These are phyloP conservation scores for Dichomitus squalens DNA, from an alignment of 1,284 basidiomycete genomes.

Conservation along the genomic window DNA sequence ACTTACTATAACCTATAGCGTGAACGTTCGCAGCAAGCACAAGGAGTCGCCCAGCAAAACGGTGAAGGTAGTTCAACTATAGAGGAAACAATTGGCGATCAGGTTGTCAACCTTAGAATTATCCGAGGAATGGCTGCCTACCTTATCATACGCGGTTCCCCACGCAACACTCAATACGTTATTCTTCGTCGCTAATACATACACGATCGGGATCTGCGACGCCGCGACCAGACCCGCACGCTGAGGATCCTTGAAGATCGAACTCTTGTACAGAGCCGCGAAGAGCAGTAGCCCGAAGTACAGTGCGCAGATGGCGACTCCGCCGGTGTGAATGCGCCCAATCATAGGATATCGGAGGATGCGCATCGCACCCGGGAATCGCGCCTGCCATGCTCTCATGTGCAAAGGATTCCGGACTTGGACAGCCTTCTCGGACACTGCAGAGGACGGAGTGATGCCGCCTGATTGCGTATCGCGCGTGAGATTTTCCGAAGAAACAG, in stretches of 20 bases:
- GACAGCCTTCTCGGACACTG: background rate
- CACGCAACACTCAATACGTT: conserved; percentile 65
- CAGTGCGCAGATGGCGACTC: conserved; percentile 45
- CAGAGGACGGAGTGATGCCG: background rate
- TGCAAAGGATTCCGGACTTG: background rate
- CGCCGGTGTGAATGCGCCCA: conserved; percentile 52
- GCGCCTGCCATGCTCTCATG: conserved; percentile 1
- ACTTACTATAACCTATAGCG: conserved; percentile 59
- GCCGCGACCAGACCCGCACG: conserved; percentile 65
- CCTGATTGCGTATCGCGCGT: background rate
- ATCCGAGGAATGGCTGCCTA: conserved; percentile 27
- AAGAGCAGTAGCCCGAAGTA: conserved; percentile 54
- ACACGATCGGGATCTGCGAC: conserved; percentile 73
- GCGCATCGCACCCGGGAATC: background rate
- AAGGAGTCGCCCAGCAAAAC: conserved; percentile 65
- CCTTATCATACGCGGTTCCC: conserved; percentile 76
- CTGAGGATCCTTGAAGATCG: conserved; percentile 52
- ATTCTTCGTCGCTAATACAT: conserved; percentile 75
- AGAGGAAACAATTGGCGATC: conserved; percentile 69
- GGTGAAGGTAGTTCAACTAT: conserved; percentile 79
- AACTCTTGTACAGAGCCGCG: conserved; percentile 51
- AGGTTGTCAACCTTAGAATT: conserved; percentile 41
- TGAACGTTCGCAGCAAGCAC: conserved; percentile 72
- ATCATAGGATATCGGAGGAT: conserved; percentile 35
- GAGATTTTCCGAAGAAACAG: background rate